phyloP scores from a whole-genome alignment of 371 early-diverging fungal species.

The Apophysomyces variabilis region DNA sequence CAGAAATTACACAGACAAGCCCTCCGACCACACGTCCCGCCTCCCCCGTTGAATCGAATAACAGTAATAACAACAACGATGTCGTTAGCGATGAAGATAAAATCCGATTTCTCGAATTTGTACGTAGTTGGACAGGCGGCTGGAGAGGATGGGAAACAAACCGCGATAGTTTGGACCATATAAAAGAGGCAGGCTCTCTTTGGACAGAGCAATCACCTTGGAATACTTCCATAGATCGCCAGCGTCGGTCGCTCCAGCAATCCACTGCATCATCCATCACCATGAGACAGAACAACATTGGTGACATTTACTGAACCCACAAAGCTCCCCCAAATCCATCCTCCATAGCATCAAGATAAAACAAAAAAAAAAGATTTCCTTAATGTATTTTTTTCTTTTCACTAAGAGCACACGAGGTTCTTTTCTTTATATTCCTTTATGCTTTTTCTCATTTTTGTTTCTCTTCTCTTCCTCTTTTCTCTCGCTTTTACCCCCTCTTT shows the following conservation, averaged over 20 bases:
- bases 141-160: slow-evolving; percentile 38
- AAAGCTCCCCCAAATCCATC: too few species aligned
- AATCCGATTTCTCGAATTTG: slow-evolving; percentile 45
- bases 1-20: slow-evolving; percentile 1
- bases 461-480: slow-evolving; percentile 1
- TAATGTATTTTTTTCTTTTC: slow-evolving; percentile 10
- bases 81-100: slow-evolving; percentile 49
- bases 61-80: slow-evolving; percentile 7
- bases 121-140: slow-evolving; percentile 52
- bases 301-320: not conserved
- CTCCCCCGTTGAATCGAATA: slow-evolving; percentile 10
- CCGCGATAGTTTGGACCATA: not conserved
- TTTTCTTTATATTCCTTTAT: not conserved
- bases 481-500: not conserved
- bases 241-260: slow-evolving; percentile 13
- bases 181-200: slow-evolving; percentile 28
- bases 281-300: not conserved
- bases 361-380: not conserved
- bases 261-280: not conserved
- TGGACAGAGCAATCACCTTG: slow-evolving; percentile 46
- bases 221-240: slow-evolving; percentile 20
- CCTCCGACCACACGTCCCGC: slow-evolving; percentile 6
- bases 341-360: not conserved
- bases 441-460: not conserved
- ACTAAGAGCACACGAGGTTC: not conserved